Evolutionary conservation across 371 early-diverging fungal species (phyloP), one percentile per base, ranked within the genome.

Genomic region (Capniomyces stellatus): DNA sequence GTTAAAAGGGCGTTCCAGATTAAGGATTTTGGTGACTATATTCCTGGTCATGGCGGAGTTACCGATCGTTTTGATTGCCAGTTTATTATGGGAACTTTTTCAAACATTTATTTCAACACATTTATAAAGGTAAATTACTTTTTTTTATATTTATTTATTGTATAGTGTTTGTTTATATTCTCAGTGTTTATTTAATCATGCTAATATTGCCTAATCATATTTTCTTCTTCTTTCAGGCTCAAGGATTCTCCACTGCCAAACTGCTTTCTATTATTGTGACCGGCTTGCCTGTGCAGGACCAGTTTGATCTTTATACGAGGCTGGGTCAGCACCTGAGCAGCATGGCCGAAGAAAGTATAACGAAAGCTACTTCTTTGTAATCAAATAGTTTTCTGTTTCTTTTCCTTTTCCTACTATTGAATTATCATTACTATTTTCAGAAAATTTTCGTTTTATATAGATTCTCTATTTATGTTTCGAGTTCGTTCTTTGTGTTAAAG

Each of bases 1-100:
- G 83, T 91, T 42, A 99, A 99, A 71, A 77, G 99, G 31, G 94
- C 96, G 0, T 97, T 95, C 73, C 89, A 94, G 54, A 83, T 97
- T 64, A 98, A 99, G 63, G 98, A 99, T 67, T 99, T 98, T 67
- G 92, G 94, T 18, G 79, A 89, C 56, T 82, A 83, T 41, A 98
- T 99, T 61, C 99, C 99, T 3, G 97, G 95, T 24, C 95, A 97
- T 60, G 99, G 99, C 54, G 99, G 99, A 15, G 71, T 98, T 51
- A 92, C 97, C 0, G 99, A 99, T 70, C 82, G 99, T 31, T 89
- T 98, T 79, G 97, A 95, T 58, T 88, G 91, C 64, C 99, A 99
- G 74, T 87, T 98, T 61, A 66, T 98, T 47, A 98, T 98, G 97
- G 94, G 88, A 0, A 64, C 89, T 23, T 97, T 98, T 71, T 81